These are phyloP conservation scores for Arabidopsis hybrid DNA, from an alignment of 441 rosid species.

Conservation along the genomic window DNA sequence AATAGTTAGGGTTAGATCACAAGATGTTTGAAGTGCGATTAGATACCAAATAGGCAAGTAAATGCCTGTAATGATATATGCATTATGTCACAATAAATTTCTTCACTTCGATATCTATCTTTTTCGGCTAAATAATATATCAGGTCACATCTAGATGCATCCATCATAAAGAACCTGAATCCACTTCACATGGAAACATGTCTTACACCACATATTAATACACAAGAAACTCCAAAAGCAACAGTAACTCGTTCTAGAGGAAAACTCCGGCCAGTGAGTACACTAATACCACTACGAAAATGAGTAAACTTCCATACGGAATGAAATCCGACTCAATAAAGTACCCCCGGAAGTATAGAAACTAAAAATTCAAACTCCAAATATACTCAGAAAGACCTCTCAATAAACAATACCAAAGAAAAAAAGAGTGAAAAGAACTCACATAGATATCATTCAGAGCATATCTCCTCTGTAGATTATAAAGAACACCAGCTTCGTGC, in stretches of 20 bases:
- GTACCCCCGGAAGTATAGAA: slow-evolving; percentile 9
- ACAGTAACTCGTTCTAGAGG: neutral
- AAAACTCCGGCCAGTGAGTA: slow-evolving; percentile 16
- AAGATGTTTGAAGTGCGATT: slow-evolving; percentile 12
- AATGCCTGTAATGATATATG: slow-evolving; percentile 3
- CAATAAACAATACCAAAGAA: neutral
- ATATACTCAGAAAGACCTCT: slow-evolving; percentile 6
- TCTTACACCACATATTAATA: slow-evolving; percentile 1
- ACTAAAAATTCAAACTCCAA: neutral
- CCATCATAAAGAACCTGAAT: slow-evolving; percentile 18
- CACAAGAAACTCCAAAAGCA: slow-evolving; percentile 23
- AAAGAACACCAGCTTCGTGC: slow-evolving; percentile 96
- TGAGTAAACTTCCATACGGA: slow-evolving; percentile 11
- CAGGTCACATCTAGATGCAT: slow-evolving; percentile 22
- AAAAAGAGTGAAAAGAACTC: slow-evolving; percentile 44
- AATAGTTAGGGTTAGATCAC: slow-evolving; percentile 16
- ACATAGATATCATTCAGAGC: slow-evolving; percentile 95
- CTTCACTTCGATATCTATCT: neutral
- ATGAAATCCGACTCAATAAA: slow-evolving; percentile 27
- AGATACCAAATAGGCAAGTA: slow-evolving; percentile 16
- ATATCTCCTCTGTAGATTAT: slow-evolving; percentile 84
- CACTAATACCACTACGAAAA: neutral
- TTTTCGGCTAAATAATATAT: neutral
- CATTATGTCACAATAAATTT: neutral
- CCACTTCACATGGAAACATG: slow-evolving; percentile 5